Base-by-base conservation (phyloP, 2,329 filamentous ascomycete species). In the Neospermospora avenae region DNA sequence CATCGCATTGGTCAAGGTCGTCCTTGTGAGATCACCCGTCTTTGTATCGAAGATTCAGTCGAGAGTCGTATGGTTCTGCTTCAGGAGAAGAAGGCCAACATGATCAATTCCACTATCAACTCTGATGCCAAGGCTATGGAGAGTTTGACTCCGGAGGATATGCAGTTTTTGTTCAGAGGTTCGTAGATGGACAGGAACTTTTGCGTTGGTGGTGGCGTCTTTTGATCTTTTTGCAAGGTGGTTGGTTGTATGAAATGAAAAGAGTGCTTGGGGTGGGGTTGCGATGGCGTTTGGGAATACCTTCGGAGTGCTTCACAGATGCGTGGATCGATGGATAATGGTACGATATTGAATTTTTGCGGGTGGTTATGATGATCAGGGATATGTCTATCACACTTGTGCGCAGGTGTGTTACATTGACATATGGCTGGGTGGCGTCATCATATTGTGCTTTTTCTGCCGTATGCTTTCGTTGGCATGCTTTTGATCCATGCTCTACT, bases 21-120 rank as follows among this genome's bases (percentile, higher is more conserved):
- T 7, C 93, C 93, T 28, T 98, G 95, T 73, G 91, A 91, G 37
- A 96, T 99, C 69, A 98, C 93, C 1, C 87, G 95, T 28, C 84
- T 99, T 11, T 96, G 92, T 72, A 97, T 99, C 63, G 93, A 99
- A 73, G 95, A 99, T 73, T 96, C 91, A 1, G 93, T 99, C 28
- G 95, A 99, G 77, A 95, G 90, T 60, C 86, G 95, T 48, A 99
- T 99, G 83, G 91, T 99, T 2, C 80, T 95, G 66, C 82, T 99
- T 25, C 95, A 99, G 74, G 95, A 99, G 78, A 99, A 99, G 84
- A 99, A 99, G 78, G 92, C 93, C 0, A 93, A 89, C 72, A 93
- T 99, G 90, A 99, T 99, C 71, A 91, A 93, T 68, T 93, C 92
- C 28, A 99, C 95, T 0, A 93, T 99, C 74, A 97, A 98, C 74